Percentiles rank a stretch among this genome's conserved stretches.
Evolutionary conservation across 371 early-diverging fungal genomes (phyloP).

Genomic region (Blastocladiella emersonii): DNA sequence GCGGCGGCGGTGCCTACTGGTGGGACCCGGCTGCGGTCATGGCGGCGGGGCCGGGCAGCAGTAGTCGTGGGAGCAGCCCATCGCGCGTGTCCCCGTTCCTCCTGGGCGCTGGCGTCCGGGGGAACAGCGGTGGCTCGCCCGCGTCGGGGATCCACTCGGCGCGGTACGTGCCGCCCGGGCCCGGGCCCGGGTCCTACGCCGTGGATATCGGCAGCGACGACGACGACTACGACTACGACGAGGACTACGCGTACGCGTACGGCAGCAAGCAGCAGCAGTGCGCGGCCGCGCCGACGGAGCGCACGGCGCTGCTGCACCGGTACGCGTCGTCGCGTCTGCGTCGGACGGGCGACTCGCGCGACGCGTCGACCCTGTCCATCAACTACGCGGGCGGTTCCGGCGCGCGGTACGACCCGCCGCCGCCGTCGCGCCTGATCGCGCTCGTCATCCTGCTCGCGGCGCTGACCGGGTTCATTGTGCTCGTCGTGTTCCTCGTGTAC

Average conservation of each 20-base stretch:
- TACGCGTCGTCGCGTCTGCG: background rate
- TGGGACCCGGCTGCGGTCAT: no score
- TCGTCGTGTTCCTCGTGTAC: background rate
- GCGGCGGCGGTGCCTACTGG: no score
- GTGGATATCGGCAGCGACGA: background rate
- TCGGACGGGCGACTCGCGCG: no score
- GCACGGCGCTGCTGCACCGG: background rate
- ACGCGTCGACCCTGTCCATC: background rate
- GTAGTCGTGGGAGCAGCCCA: no score
- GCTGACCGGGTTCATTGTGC: background rate
- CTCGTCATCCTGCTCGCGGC: background rate
- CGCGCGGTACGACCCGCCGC: background rate
- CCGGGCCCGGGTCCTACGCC: background rate
- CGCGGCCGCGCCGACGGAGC: background rate
- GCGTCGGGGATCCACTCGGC: background rate
- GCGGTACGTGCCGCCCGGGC: no score
- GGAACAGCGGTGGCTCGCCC: background rate
- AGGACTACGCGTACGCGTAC: background rate
- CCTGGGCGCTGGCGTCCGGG: background rate
- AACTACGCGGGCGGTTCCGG: background rate
- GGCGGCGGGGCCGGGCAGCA: no score
- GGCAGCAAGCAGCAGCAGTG: background rate
- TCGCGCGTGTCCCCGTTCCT: background rate
- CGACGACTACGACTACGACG: background rate
- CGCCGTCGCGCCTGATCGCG: background rate